Evolutionary conservation across 371 early-diverging fungal genomes (phyloP).

Genomic region (Lichtheimia corymbifera): DNA sequence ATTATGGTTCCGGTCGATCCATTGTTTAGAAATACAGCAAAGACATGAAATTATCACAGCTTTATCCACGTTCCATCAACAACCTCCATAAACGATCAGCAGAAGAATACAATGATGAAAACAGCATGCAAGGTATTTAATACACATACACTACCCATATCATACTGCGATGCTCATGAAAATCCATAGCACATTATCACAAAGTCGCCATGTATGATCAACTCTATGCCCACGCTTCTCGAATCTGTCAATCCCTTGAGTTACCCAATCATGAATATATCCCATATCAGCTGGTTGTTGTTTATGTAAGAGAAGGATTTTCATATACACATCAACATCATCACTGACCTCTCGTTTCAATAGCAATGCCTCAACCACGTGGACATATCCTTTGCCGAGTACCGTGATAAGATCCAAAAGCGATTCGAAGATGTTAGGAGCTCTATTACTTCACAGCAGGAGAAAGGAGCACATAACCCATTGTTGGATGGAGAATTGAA

Average conservation of each 20-base stretch:
- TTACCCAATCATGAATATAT: constrained; percentile 56
- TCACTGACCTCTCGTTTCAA: not conserved
- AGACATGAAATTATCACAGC: constrained; percentile 7
- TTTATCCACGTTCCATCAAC: constrained; percentile 14
- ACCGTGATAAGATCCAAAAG: constrained; percentile 44
- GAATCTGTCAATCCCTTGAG: constrained; percentile 45
- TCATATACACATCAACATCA: not conserved
- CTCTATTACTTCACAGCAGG: not conserved
- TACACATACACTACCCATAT: not conserved
- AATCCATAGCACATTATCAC: constrained; percentile 19
- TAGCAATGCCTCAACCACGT: constrained; percentile 56
- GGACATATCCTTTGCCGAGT: constrained; percentile 39
- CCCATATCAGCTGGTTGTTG: constrained; percentile 59
- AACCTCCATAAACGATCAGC: constrained; percentile 4
- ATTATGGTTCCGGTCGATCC: too few relatives aligned
- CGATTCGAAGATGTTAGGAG: constrained; percentile 46
- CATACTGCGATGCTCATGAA: not conserved
- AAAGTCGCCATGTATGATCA: constrained; percentile 37
- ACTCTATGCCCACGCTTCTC: constrained; percentile 50
- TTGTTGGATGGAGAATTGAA: not conserved
- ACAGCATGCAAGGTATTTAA: constrained; percentile 2
- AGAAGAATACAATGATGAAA: not conserved
- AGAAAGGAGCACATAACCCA: not conserved
- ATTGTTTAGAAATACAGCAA: constrained; percentile 3
- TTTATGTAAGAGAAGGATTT: constrained; percentile 36